Conservation (phyloP, 345 rosid genomes). For the Eucalyptus polybractea region DNA sequence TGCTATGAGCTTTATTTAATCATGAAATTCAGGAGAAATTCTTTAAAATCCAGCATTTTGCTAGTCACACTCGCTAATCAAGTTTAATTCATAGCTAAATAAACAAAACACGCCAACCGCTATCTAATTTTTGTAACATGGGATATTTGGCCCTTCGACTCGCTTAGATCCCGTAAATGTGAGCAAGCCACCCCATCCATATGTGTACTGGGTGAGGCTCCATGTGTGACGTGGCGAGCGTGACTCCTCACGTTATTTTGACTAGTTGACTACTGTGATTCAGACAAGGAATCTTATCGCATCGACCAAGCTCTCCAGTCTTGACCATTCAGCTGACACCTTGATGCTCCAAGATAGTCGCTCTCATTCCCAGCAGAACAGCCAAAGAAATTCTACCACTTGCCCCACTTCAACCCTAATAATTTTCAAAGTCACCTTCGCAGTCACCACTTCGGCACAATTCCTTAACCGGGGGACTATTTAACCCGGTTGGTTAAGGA, state of each 20-base stretch:
- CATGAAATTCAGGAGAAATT: too few relatives aligned
- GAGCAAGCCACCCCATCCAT: background rate
- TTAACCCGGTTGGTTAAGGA: too few relatives aligned
- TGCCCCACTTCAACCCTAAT: background rate
- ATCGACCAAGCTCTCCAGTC: background rate
- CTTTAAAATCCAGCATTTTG: too few relatives aligned
- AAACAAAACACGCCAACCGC: too few relatives aligned
- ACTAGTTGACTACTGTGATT: background rate
- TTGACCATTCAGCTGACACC: background rate
- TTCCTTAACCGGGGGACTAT: too few relatives aligned
- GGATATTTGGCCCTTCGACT: background rate
- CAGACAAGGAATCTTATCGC: background rate
- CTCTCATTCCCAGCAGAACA: background rate
- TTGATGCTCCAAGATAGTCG: background rate
- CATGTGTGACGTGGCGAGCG: background rate
- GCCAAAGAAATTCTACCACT: too few relatives aligned
- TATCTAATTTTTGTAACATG: too few relatives aligned
- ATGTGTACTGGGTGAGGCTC: background rate
- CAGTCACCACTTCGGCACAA: too few relatives aligned
- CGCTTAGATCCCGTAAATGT: background rate
- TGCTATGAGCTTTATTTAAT: too few relatives aligned
- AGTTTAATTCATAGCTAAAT: too few relatives aligned
- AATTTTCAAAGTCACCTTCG: too few relatives aligned
- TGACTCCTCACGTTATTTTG: background rate
- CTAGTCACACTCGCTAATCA: too few relatives aligned